Conservation (phyloP, 805 yeast species). For the Saturnispora mendoncae region DNA sequence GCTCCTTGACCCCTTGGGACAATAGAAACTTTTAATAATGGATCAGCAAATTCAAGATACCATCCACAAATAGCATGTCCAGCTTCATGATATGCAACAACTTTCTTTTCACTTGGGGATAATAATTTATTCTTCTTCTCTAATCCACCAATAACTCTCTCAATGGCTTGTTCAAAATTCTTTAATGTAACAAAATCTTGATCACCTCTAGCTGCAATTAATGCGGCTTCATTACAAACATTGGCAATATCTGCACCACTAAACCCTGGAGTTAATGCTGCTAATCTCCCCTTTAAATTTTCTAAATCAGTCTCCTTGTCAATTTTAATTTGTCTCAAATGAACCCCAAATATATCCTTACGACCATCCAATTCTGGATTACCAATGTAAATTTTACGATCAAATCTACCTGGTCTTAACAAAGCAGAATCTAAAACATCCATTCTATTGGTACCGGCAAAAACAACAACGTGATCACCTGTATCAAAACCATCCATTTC, state of each 20-base stretch:
- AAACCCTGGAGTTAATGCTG: slow-evolving; percentile 91
- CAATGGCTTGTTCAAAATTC: slow-evolving; percentile 89
- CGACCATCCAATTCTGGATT: slow-evolving; percentile 86
- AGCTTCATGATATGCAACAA: slow-evolving; percentile 93
- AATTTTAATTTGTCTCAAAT: slow-evolving; percentile 52
- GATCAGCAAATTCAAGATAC: slow-evolving; percentile 83
- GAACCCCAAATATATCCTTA: slow-evolving; percentile 76
- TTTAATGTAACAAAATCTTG: slow-evolving; percentile 50
- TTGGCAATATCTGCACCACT: slow-evolving; percentile 96
- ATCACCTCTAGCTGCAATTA: slow-evolving; percentile 79
- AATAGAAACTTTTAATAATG: slow-evolving; percentile 84
- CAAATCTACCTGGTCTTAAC: slow-evolving; percentile 92
- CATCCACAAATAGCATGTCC: slow-evolving; percentile 97
- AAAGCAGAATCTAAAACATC: slow-evolving; percentile 86
- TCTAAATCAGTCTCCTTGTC: slow-evolving; percentile 39
- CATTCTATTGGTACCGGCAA: slow-evolving; percentile 92
- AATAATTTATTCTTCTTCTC: slow-evolving; percentile 77
- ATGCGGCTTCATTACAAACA: slow-evolving; percentile 89
- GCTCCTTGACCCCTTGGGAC: slow-evolving; percentile 95
- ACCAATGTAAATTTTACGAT: slow-evolving; percentile 79
- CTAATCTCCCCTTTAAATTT: slow-evolving; percentile 69
- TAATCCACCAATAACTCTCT: slow-evolving; percentile 89
- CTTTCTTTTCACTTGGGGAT: slow-evolving; percentile 69
- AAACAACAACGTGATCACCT: slow-evolving; percentile 84
- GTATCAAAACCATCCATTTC: slow-evolving; percentile 93